Conservation (phyloP, 129 eudicot species). For the carrot (Daucus carota) region DNA sequence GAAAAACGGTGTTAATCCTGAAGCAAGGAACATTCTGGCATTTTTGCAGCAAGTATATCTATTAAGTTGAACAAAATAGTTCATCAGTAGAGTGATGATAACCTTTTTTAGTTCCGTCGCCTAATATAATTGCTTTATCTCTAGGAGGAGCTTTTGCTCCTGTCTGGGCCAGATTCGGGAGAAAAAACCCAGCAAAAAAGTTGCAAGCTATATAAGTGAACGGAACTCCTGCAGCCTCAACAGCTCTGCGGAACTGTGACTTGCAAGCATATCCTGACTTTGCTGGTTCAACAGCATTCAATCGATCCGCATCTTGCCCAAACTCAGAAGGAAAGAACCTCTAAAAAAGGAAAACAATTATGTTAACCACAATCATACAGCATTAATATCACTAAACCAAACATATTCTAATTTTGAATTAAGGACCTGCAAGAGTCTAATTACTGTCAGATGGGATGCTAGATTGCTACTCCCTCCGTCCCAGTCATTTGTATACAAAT, state of each 20-base stretch:
- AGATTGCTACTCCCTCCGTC: too few species aligned
- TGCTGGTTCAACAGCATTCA: slow-evolving; percentile 18
- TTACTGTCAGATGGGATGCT: too few species aligned
- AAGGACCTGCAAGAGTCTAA: too few species aligned
- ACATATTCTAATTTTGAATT: too few species aligned
- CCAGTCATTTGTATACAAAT: too few species aligned
- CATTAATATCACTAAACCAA: too few species aligned
- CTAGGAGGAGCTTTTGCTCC: slow-evolving; percentile 19
- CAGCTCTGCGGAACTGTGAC: slow-evolving; percentile 15
- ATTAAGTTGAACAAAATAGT: too few species aligned
- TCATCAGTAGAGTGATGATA: too few species aligned
- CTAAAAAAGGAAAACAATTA: neutral
- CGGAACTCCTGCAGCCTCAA: slow-evolving; percentile 18
- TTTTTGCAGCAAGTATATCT: too few species aligned
- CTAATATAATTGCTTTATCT: slow-evolving; percentile 12
- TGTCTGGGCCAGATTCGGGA: slow-evolving; percentile 10
- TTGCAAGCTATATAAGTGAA: slow-evolving; percentile 6
- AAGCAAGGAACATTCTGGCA: neutral
- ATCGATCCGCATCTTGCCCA: slow-evolving; percentile 17
- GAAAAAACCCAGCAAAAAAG: slow-evolving; percentile 15
- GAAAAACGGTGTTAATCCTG: neutral
- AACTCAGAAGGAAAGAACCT: slow-evolving; percentile 20
- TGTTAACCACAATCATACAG: too few species aligned
- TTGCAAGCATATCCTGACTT: slow-evolving; percentile 11
- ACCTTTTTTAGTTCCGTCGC: slow-evolving; percentile 16